A percentile compares a stretch with the other conserved stretches of the same genome.
These are phyloP conservation scores for Hypoxylon sp. DNA, from an alignment of 2,329 filamentous ascomycete genomes.

Conservation along the genomic window DNA sequence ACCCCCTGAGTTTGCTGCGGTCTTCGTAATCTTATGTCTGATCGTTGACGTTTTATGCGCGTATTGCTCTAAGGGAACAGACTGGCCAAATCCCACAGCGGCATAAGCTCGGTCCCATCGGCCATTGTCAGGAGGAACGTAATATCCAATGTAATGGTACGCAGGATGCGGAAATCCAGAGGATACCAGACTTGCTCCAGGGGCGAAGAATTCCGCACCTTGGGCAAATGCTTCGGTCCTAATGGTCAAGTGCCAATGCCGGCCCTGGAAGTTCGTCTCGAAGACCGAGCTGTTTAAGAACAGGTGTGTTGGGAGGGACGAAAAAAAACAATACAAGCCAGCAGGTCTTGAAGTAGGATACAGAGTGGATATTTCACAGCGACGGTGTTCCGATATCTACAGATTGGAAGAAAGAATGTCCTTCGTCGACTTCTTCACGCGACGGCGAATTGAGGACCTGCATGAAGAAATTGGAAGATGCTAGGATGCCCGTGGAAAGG, in stretches of 20 bases:
- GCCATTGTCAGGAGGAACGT: not conserved
- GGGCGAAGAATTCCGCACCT: conserved; percentile 26
- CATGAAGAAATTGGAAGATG: conserved; percentile 63
- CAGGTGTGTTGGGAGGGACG: conserved; percentile 38
- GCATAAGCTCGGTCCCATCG: not conserved
- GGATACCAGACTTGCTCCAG: conserved; percentile 20
- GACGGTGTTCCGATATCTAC: conserved; percentile 58
- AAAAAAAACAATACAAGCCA: conserved; percentile 31
- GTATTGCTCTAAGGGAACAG: conserved; percentile 11
- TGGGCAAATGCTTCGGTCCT: conserved; percentile 29
- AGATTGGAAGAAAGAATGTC: conserved; percentile 56
- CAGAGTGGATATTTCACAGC: conserved; percentile 51
- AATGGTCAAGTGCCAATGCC: conserved; percentile 27
- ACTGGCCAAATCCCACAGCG: not conserved
- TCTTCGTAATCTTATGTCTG: conserved; percentile 2
- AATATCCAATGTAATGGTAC: not conserved
- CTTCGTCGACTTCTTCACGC: conserved; percentile 58
- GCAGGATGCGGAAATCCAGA: conserved; percentile 3
- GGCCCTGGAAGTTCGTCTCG: conserved; percentile 15
- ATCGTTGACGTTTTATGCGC: not conserved
- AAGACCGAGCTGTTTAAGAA: conserved; percentile 37
- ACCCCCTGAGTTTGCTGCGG: not conserved
- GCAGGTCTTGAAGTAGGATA: conserved; percentile 35
- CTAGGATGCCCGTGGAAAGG: conserved; percentile 43
- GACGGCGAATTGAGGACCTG: conserved; percentile 61